These are phyloP conservation scores for Colletotrichum sp. DNA, from an alignment of 2,329 filamentous ascomycete species.

Conservation along the genomic window DNA sequence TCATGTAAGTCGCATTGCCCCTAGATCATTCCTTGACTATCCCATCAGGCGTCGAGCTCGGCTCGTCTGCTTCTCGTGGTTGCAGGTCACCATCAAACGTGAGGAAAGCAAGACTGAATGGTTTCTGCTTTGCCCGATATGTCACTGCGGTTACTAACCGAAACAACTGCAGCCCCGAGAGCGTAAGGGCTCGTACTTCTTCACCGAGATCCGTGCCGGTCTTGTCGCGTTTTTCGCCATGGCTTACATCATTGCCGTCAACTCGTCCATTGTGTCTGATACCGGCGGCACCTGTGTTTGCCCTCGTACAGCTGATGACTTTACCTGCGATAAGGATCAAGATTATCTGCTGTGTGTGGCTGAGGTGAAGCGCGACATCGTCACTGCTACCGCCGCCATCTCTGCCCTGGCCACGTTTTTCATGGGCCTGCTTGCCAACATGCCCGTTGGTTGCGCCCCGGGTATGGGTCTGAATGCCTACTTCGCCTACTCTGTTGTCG, in stretches of 20 bases:
- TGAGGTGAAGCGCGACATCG: slow-evolving; percentile 75
- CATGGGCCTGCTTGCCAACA: slow-evolving; percentile 83
- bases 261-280: slow-evolving; percentile 61
- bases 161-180: slow-evolving; percentile 61
- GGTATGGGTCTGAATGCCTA: slow-evolving; percentile 78
- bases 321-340: slow-evolving; percentile 54
- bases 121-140: neutral
- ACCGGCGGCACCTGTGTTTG: slow-evolving; percentile 80
- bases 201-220: slow-evolving; percentile 84
- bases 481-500: slow-evolving; percentile 78
- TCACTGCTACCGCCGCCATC: slow-evolving; percentile 86
- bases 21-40: neutral
- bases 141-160: neutral
- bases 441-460: slow-evolving; percentile 52
- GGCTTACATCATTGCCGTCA: slow-evolving; percentile 59
- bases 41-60: neutral
- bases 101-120: neutral
- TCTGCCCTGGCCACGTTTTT: slow-evolving; percentile 78
- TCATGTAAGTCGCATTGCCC: slow-evolving; percentile 64
- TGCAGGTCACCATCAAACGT: neutral
- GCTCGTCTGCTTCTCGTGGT: neutral
- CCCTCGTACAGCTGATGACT: slow-evolving; percentile 53
- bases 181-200: slow-evolving; percentile 77
- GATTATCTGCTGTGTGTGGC: slow-evolving; percentile 68
- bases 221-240: slow-evolving; percentile 78